Conservation (phyloP, 179 eudicot genomes). For the Silene vulgaris region DNA sequence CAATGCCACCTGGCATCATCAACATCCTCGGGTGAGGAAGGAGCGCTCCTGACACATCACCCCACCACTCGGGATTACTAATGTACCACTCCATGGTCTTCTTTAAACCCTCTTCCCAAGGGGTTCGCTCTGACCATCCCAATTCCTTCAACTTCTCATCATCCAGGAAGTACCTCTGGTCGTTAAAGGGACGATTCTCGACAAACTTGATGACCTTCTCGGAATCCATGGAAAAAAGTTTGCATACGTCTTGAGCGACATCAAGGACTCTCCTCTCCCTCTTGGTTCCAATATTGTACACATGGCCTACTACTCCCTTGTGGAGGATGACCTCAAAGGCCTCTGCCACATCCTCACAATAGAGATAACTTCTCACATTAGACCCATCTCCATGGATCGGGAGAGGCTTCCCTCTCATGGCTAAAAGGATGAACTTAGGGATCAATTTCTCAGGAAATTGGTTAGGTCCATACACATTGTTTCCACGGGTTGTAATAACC, state of each 20-base stretch:
- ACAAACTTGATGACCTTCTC: slow-evolving; percentile 49
- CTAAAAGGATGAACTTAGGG: slow-evolving; percentile 53
- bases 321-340: slow-evolving; percentile 53
- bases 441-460: slow-evolving; percentile 60
- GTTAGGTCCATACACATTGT: slow-evolving; percentile 58
- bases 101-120: slow-evolving; percentile 55
- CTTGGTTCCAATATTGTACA: slow-evolving; percentile 49
- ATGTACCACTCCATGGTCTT: slow-evolving; percentile 67
- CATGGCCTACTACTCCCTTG: slow-evolving; percentile 53
- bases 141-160: slow-evolving; percentile 50
- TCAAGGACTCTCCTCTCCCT: slow-evolving; percentile 58
- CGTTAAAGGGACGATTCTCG: slow-evolving; percentile 62
- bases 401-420: slow-evolving; percentile 49
- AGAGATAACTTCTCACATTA: slow-evolving; percentile 54
- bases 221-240: slow-evolving; percentile 37
- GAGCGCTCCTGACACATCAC: slow-evolving; percentile 85
- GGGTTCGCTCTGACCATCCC: slow-evolving; percentile 54
- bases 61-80: slow-evolving; percentile 80
- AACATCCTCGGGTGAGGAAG: slow-evolving; percentile 90
- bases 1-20: slow-evolving; percentile 80
- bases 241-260: slow-evolving; percentile 53
- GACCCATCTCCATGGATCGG: slow-evolving; percentile 62
- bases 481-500: slow-evolving; percentile 53
- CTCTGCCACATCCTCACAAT: slow-evolving; percentile 64
- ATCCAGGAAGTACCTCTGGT: slow-evolving; percentile 68